phyloP scores from a whole-genome alignment of 2,329 filamentous ascomycete genomes.

The Penicillium sp. region DNA sequence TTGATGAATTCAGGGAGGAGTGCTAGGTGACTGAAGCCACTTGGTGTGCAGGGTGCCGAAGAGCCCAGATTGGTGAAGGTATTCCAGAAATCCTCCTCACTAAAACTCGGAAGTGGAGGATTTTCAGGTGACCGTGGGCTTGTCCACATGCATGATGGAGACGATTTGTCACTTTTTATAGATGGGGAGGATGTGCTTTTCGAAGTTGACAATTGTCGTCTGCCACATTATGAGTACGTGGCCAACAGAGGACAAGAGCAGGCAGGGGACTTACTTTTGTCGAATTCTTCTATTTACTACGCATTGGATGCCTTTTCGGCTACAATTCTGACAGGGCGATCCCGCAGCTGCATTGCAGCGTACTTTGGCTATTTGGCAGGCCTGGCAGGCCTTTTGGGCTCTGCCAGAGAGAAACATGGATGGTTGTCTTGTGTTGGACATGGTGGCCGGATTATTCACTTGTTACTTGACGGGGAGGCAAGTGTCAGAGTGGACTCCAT shows the following conservation, averaged over 20 bases:
- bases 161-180: not conserved
- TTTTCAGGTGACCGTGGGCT: not conserved
- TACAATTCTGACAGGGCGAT: constrained; percentile 17
- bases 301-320: constrained; percentile 11
- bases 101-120: not conserved
- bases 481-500: not conserved
- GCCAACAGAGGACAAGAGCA: not conserved
- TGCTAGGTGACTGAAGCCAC: not conserved
- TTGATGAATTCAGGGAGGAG: constrained; percentile 21
- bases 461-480: not conserved
- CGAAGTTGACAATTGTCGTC: not conserved
- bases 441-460: not conserved
- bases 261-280: constrained; percentile 1
- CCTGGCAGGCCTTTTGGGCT: constrained; percentile 14
- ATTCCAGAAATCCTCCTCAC: constrained; percentile 14
- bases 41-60: not conserved
- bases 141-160: not conserved
- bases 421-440: not conserved
- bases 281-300: constrained; percentile 9
- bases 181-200: not conserved
- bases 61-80: constrained; percentile 20
- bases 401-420: constrained; percentile 3
- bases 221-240: not conserved
- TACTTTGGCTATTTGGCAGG: constrained; percentile 17
- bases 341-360: constrained; percentile 14